Conservation (phyloP, 495 filamentous ascomycete genomes). For the Delitschia confertaspora region DNA sequence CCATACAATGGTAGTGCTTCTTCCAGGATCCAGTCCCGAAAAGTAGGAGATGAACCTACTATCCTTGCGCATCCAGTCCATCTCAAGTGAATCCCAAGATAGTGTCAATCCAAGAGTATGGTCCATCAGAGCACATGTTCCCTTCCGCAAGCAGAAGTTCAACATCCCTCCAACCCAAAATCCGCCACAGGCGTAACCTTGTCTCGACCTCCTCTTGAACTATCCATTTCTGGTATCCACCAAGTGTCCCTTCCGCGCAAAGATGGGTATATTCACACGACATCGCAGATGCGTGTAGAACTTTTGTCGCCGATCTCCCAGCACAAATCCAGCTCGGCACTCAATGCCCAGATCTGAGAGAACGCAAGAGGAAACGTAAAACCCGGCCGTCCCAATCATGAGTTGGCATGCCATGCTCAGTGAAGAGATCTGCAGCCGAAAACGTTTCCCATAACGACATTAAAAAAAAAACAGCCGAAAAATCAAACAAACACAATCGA, state of each 20-base stretch:
- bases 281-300: constrained; percentile 41
- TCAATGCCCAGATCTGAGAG: constrained; percentile 40
- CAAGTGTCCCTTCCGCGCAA: constrained; percentile 21
- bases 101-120: constrained; percentile 1
- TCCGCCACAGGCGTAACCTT: constrained; percentile 39
- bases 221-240: constrained; percentile 4
- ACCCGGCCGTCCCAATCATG: constrained; percentile 20
- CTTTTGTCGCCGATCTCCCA: constrained; percentile 34
- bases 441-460: constrained; percentile 37
- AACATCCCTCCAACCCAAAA: constrained; percentile 27
- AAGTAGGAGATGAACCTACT: constrained; percentile 47
- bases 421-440: constrained; percentile 34
- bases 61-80: constrained; percentile 23
- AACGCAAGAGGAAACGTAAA: constrained; percentile 27
- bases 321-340: constrained; percentile 41
- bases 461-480: constrained; percentile 31
- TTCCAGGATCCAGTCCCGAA: constrained; percentile 40
- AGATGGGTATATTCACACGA: constrained; percentile 33
- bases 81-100: constrained; percentile 5
- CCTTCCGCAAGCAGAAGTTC: constrained; percentile 35
- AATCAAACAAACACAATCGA: constrained; percentile 39
- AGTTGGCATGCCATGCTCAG: constrained; percentile 30
- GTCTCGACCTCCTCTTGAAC: constrained; percentile 18
- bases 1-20: constrained; percentile 33
- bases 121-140: constrained; percentile 10